A percentile compares a stretch with the other conserved stretches of the same genome.
Conservation (phyloP, 1,139 yeast genomes). For the Nadsonia starkeyi-henricii region DNA sequence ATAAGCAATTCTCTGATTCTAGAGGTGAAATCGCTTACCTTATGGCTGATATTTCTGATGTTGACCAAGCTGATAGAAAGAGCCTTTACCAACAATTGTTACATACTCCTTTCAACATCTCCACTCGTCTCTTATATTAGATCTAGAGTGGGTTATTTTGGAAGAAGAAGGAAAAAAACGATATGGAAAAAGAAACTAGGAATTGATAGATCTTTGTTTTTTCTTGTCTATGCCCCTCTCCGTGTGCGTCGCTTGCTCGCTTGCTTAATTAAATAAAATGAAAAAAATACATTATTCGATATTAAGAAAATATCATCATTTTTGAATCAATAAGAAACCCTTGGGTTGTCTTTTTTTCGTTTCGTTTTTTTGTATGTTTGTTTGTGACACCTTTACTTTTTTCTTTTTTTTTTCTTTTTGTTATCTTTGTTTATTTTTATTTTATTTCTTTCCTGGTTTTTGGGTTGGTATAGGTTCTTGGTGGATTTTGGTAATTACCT, state of each 20-base stretch:
- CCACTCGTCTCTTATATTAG: conserved; percentile 79
- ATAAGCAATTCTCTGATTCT: conserved; percentile 94
- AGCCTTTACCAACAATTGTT: conserved; percentile 74
- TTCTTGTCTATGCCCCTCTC: background rate
- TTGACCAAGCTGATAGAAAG: conserved; percentile 69
- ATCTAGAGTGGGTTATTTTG: background rate
- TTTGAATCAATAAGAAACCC: background rate
- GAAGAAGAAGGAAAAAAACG: background rate
- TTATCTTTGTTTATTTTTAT: background rate
- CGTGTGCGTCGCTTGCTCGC: background rate
- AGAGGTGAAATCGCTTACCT: conserved; percentile 92
- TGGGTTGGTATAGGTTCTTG: background rate
- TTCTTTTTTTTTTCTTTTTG: background rate
- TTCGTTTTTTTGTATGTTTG: background rate
- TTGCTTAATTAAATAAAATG: background rate
- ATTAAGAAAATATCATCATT: no score
- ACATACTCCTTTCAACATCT: conserved; percentile 80
- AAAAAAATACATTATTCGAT: background rate
- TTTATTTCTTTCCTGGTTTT: background rate
- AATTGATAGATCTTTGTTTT: background rate
- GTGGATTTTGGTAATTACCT: background rate
- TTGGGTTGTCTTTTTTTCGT: background rate
- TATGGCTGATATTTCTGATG: conserved; percentile 95
- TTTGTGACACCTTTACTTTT: background rate
- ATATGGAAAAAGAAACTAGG: no score